A percentile compares a stretch with the other conserved stretches of the same genome.
phyloP scores from a whole-genome alignment of 768 basidiomycete genomes.

The Rhodotorula paludigena region DNA sequence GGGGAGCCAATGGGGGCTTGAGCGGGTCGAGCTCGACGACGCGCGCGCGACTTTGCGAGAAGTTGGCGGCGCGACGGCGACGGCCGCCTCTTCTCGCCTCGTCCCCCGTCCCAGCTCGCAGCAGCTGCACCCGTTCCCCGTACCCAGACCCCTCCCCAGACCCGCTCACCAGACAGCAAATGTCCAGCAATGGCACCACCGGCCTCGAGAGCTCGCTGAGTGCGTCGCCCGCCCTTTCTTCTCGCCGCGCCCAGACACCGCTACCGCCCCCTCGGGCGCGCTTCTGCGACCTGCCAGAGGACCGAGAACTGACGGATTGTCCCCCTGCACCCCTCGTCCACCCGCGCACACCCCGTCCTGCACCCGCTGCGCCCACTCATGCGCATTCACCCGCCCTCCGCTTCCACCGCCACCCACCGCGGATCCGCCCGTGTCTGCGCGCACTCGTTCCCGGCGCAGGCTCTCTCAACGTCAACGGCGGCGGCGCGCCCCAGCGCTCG shows the following conservation, averaged over 20 bases:
- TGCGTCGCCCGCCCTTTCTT: neutral
- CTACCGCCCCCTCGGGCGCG: too few relatives aligned
- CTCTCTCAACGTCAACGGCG: slow-evolving; percentile 27
- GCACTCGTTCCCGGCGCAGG: too few relatives aligned
- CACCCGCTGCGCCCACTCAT: neutral
- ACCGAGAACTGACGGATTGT: neutral
- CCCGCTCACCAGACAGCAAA: slow-evolving; percentile 2
- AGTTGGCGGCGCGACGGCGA: too few relatives aligned
- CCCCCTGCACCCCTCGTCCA: neutral
- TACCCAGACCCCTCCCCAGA: neutral
- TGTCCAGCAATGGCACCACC: slow-evolving; percentile 29
- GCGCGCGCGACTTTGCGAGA: neutral
- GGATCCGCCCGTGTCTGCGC: too few relatives aligned
- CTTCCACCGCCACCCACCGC: neutral
- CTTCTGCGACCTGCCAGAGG: neutral
- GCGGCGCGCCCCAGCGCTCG: slow-evolving; percentile 6
- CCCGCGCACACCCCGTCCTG: neutral
- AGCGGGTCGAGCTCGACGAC: neutral
- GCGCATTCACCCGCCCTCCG: neutral
- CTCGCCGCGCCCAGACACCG: neutral
- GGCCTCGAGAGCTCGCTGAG: slow-evolving; percentile 32
- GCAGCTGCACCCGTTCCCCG: neutral
- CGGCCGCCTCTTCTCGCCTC: neutral
- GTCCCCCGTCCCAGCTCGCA: neutral
- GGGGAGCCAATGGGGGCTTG: too few relatives aligned